phyloP scores from a whole-genome alignment of 1,284 basidiomycete species.

The Moesziomyces sp. region DNA sequence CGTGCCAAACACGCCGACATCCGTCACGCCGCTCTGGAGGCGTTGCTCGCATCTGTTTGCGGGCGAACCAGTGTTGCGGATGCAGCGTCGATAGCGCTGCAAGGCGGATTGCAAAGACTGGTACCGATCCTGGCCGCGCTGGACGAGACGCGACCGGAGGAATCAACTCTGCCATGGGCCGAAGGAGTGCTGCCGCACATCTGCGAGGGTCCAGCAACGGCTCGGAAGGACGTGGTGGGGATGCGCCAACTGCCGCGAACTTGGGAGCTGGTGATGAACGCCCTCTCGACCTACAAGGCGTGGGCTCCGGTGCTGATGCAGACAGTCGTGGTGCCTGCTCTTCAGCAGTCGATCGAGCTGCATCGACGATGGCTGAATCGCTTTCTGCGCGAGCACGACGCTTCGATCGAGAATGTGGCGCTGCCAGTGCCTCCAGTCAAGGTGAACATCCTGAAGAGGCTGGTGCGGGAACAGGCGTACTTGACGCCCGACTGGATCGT shows the following conservation, averaged over 20 bases:
- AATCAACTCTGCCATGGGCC: background rate
- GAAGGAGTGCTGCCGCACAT: background rate
- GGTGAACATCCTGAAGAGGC: background rate
- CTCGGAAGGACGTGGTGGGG: too few relatives aligned
- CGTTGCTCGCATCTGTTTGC: conserved; percentile 1
- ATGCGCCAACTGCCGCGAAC: background rate
- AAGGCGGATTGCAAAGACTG: background rate
- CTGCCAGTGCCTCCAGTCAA: conserved; percentile 6
- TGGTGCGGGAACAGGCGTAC: conserved; percentile 1
- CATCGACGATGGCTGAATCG: conserved; percentile 3
- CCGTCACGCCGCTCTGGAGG: background rate
- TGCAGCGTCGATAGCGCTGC: too few relatives aligned
- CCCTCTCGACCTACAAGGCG: background rate
- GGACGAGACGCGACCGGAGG: background rate
- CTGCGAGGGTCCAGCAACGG: background rate
- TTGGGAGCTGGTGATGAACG: background rate
- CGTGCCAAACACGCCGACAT: background rate
- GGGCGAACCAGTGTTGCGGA: too few relatives aligned
- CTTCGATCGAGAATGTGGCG: background rate
- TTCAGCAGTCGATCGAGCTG: conserved; percentile 2
- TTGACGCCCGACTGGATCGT: conserved; percentile 4
- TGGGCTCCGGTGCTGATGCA: conserved; percentile 2
- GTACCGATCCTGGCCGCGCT: conserved; percentile 2
- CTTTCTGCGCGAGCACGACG: background rate
- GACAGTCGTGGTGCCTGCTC: background rate